Base-by-base conservation (phyloP, 179 eudicot genomes). In the Beta macrorhiza region DNA sequence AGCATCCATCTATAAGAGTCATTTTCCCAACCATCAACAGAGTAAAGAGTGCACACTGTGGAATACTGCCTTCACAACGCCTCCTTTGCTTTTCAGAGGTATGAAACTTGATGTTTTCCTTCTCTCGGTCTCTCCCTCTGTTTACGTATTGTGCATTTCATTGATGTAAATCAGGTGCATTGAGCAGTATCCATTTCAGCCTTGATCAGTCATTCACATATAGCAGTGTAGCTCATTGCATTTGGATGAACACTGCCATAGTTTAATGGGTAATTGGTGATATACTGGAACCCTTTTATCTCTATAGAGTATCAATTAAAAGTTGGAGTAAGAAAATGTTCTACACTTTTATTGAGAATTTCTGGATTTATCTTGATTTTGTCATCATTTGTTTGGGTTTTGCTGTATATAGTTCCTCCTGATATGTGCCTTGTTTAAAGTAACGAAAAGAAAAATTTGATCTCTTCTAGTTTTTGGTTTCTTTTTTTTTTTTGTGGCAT, bases 71-170 rank as follows among this genome's bases (percentile, higher is more conserved):
- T 70, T 95, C 93, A 57, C 91, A 80, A 76, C 75, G 81, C 84
- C 32, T 92, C 45, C 91, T 93, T 79, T 88, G 95, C 90, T 91
- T 95, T 87, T 83, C 98, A 64, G 93, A 95, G 96, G 99, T 92
- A 85, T 69, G 78, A 10, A 57, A 63, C 25, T 32, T 67, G 37
- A 20, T 51, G 14, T 32, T 19, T 49, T 56, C 32, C 51, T 25
- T n/a, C n/a, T n/a, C n/a, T n/a, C n/a, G n/a, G n/a, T n/a, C 64
- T 32, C 22, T 44, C 44, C 44, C 55, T 73, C 55, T 77, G 10
- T 44, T 5, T 16, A 19, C 11, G 3, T 64, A 19, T 68, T 74
- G 9, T 79, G 67, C 45, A 44, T 57, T 29, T 67, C 14, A 20
- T 59, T 68, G 56, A 25, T 29, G 5, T 55, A 2, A 14, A 10